These are phyloP conservation scores for Ustilago sp. DNA, from an alignment of 1,284 basidiomycete species.

Conservation along the genomic window DNA sequence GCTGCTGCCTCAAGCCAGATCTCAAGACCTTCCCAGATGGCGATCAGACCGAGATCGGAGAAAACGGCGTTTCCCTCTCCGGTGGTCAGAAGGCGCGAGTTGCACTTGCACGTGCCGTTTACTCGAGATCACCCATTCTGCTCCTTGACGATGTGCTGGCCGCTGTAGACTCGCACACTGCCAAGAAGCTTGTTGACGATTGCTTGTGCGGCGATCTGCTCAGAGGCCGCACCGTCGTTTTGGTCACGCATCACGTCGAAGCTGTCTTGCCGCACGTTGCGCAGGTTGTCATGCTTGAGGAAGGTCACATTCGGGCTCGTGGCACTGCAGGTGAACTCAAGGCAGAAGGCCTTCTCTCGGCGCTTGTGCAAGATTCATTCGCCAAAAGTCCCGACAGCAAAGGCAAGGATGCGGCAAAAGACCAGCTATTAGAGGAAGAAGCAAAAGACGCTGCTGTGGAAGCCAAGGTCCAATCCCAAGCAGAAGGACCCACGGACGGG, in stretches of 20 bases:
- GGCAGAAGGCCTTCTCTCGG: conserved; percentile 21
- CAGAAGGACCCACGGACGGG: background rate
- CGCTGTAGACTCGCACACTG: conserved; percentile 75
- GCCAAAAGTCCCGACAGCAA: conserved; percentile 46
- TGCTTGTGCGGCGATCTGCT: conserved; percentile 52
- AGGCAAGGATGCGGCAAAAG: conserved; percentile 43
- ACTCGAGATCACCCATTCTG: conserved; percentile 54
- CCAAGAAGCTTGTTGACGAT: conserved; percentile 71
- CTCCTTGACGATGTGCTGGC: conserved; percentile 67
- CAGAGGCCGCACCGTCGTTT: conserved; percentile 76
- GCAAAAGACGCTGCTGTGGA: conserved; percentile 36
- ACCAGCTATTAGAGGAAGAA: conserved; percentile 34
- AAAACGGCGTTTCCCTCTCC: conserved; percentile 56
- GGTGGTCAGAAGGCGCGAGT: conserved; percentile 64
- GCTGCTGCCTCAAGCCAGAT: conserved; percentile 56
- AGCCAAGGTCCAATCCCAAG: conserved; percentile 29
- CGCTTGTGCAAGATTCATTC: conserved; percentile 58
- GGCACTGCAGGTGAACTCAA: conserved; percentile 74
- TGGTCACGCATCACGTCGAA: conserved; percentile 77
- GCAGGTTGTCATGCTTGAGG: conserved; percentile 58
- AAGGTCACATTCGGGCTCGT: conserved; percentile 23
- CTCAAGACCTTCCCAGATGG: conserved; percentile 57
- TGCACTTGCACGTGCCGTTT: conserved; percentile 61
- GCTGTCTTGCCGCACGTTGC: conserved; percentile 41
- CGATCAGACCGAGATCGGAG: conserved; percentile 60